Conservation (phyloP, 176 grass and related monocot species). For the Oryza punctata region DNA sequence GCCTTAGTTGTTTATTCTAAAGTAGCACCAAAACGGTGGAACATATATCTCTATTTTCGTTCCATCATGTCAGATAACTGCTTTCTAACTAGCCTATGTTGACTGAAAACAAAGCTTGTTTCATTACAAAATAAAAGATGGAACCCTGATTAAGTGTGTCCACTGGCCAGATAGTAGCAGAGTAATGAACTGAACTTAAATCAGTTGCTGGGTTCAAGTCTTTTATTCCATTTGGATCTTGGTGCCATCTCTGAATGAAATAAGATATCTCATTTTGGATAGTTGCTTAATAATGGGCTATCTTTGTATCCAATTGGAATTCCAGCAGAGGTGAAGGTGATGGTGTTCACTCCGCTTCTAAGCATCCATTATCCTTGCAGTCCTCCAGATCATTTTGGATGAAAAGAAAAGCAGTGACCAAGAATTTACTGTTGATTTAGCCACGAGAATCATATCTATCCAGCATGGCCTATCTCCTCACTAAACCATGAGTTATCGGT, state of each 20-base stretch:
- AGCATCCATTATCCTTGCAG: neutral
- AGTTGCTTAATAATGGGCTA: neutral
- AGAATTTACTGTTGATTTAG: neutral
- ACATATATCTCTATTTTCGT: neutral
- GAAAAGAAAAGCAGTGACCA: neutral
- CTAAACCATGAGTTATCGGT: constrained; percentile 3
- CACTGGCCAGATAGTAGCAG: neutral
- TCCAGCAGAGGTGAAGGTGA: neutral
- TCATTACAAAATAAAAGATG: neutral
- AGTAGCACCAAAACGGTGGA: neutral
- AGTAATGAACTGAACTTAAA: neutral
- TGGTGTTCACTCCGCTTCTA: neutral
- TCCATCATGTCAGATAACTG: neutral
- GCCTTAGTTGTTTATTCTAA: neutral
- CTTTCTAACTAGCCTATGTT: neutral
- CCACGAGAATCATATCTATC: neutral
- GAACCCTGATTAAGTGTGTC: neutral
- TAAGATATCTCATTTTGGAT: neutral
- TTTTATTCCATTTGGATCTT: neutral
- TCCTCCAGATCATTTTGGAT: neutral
- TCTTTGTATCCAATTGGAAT: neutral
- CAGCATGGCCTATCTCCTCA: neutral
- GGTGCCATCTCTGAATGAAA: neutral
- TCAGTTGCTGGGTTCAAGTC: neutral
- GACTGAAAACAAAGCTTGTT: neutral